phyloP scores from a whole-genome alignment of 1,284 basidiomycete genomes.

The Anthracocystis walkeri region DNA sequence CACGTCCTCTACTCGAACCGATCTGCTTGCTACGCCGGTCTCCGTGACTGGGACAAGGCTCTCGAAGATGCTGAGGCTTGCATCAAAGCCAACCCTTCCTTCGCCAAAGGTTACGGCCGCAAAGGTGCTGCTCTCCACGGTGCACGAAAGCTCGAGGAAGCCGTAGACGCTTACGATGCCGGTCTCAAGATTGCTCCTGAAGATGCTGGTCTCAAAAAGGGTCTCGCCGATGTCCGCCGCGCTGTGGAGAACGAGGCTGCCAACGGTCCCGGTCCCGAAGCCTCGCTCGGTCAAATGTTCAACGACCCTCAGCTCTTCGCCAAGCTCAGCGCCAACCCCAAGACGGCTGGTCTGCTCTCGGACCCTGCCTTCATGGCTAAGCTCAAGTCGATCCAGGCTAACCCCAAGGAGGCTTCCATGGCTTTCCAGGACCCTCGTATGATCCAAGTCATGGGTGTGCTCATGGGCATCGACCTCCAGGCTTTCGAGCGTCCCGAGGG shows the following conservation, averaged over 20 bases:
- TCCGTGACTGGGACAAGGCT: constrained; percentile 81
- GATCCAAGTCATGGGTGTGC: constrained; percentile 87
- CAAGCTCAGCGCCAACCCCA: constrained; percentile 87
- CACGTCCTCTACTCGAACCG: constrained; percentile 94
- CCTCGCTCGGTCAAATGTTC: constrained; percentile 83
- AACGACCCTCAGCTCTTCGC: constrained; percentile 83
- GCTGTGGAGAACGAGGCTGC: constrained; percentile 70
- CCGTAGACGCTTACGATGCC: constrained; percentile 82
- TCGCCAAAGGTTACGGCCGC: constrained; percentile 91
- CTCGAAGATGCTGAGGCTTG: constrained; percentile 86
- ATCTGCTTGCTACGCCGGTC: constrained; percentile 87
- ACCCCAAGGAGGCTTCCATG: constrained; percentile 68
- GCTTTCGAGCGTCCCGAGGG: constrained; percentile 87
- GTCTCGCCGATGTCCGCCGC: constrained; percentile 74
- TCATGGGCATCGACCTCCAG: constrained; percentile 94
- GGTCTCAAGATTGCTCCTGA: constrained; percentile 83
- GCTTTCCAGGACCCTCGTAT: constrained; percentile 84
- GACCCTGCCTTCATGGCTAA: constrained; percentile 77
- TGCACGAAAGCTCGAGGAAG: constrained; percentile 80
- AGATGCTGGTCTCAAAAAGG: constrained; percentile 84
- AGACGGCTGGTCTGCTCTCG: constrained; percentile 83
- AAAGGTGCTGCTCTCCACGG: constrained; percentile 97
- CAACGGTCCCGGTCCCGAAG: constrained; percentile 66
- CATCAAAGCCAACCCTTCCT: constrained; percentile 82
- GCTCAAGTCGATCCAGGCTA: constrained; percentile 70